These are phyloP conservation scores for Penicillium nordicum DNA, from an alignment of 2,329 filamentous ascomycete species.

Conservation along the genomic window DNA sequence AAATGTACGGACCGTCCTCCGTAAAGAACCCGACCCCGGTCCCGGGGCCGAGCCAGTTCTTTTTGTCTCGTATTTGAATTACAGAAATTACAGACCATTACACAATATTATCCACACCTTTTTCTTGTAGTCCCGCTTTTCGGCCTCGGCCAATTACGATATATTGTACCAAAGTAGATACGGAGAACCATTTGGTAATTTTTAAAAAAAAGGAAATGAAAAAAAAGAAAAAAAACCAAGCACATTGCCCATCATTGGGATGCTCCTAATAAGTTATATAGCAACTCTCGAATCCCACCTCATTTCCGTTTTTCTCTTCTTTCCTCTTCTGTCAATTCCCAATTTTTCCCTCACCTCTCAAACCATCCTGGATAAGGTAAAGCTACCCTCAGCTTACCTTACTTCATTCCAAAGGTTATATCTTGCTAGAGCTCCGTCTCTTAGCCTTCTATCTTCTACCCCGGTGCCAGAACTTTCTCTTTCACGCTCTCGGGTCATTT, in stretches of 20 bases:
- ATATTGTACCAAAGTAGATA: neutral
- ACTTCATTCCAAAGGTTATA: neutral
- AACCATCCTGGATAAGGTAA: conserved; percentile 1
- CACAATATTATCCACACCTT: neutral
- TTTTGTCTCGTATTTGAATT: neutral
- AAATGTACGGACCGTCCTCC: too few relatives aligned
- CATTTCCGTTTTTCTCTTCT: neutral
- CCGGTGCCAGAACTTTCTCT: neutral
- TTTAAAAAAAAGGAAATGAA: neutral
- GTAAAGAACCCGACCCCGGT: neutral
- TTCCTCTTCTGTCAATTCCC: neutral
- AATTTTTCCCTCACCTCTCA: neutral
- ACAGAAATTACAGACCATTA: neutral
- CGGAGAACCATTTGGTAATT: neutral
- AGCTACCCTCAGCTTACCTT: conserved; percentile 14
- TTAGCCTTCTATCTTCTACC: neutral
- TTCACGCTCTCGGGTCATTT: neutral
- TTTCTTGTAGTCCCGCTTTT: neutral
- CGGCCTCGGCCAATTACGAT: neutral
- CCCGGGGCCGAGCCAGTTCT: neutral
- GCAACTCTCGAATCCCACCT: conserved; percentile 6
- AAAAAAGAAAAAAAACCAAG: neutral
- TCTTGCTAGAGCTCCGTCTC: neutral
- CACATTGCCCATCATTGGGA: neutral
- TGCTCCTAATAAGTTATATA: conserved; percentile 15